Conservation (phyloP, 345 rosid species). For the Pseudoturritis turrita region DNA sequence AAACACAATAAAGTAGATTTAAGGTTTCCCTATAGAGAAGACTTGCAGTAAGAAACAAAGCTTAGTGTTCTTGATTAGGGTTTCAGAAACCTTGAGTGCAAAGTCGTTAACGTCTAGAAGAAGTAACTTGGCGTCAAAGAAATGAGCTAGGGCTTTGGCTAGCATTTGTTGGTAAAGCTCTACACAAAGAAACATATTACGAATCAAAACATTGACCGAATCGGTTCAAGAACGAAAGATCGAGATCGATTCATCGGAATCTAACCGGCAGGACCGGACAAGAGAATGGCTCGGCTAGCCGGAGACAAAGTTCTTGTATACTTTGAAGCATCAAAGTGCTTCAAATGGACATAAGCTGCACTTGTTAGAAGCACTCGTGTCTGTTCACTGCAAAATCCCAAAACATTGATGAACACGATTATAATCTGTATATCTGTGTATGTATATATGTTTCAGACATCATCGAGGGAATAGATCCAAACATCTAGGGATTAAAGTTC, state of each 20-base stretch:
- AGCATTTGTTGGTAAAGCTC: slow-evolving; percentile 99
- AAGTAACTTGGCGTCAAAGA: slow-evolving; percentile 85
- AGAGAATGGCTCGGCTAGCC: slow-evolving; percentile 81
- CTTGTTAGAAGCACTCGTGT: slow-evolving; percentile 75
- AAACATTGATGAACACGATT: not conserved
- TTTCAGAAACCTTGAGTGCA: slow-evolving; percentile 60
- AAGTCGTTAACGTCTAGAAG: slow-evolving; percentile 80
- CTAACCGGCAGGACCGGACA: slow-evolving; percentile 95
- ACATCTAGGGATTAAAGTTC: slow-evolving; percentile 1
- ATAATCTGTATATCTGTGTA: not conserved
- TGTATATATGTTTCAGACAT: not conserved
- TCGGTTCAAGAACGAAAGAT: not conserved
- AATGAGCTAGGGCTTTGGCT: slow-evolving; percentile 93
- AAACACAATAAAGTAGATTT: not conserved
- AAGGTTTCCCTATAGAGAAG: not conserved
- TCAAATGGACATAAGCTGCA: slow-evolving; percentile 94
- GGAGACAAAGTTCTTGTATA: slow-evolving; percentile 78
- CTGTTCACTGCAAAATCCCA: slow-evolving; percentile 63
- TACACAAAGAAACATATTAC: slow-evolving; percentile 12
- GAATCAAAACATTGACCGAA: not conserved
- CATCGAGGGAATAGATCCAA: slow-evolving; percentile 2
- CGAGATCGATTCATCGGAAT: not conserved
- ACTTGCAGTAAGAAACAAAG: not conserved
- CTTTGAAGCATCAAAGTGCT: slow-evolving; percentile 81
- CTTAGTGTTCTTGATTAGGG: not conserved